These are phyloP conservation scores for Lanmaoa pseudosensibilis DNA, from an alignment of 768 basidiomycete genomes.

Conservation along the genomic window DNA sequence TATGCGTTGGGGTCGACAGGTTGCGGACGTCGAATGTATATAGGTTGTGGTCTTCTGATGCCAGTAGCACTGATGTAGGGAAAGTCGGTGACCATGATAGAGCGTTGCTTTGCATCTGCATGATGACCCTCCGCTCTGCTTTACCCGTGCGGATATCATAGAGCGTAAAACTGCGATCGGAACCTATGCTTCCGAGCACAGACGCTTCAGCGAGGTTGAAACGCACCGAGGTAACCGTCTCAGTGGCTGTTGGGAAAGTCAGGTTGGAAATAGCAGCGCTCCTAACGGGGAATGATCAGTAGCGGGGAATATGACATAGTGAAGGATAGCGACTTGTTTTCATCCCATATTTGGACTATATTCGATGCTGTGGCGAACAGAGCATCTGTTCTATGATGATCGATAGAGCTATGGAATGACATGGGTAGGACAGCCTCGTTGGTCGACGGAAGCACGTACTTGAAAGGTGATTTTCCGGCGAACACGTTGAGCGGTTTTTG, in stretches of 20 bases:
- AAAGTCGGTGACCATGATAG: constrained; percentile 96
- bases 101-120: constrained; percentile 92
- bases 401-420: constrained; percentile 66
- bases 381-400: constrained; percentile 88
- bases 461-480: constrained; percentile 86
- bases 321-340: constrained; percentile 64
- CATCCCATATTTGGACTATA: constrained; percentile 96
- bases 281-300: constrained; percentile 40
- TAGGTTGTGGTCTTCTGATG: constrained; percentile 98
- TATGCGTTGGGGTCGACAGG: constrained; percentile 77
- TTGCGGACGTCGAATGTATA: constrained; percentile 97
- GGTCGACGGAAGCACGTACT: constrained; percentile 49
- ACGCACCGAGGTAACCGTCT: constrained; percentile 83
- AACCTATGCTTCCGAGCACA: constrained; percentile 92
- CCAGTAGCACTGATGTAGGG: constrained; percentile 87
- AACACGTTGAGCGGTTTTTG: constrained; percentile 74
- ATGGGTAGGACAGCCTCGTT: neutral
- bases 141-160: constrained; percentile 98
- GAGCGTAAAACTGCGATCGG: constrained; percentile 92
- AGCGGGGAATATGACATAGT: neutral
- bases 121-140: constrained; percentile 86
- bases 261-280: constrained; percentile 84
- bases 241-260: constrained; percentile 81
- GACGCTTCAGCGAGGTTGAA: constrained; percentile 96
- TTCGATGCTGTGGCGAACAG: constrained; percentile 94